Base-by-base conservation (phyloP, 768 basidiomycete species). In the Lactifluus piperatus region DNA sequence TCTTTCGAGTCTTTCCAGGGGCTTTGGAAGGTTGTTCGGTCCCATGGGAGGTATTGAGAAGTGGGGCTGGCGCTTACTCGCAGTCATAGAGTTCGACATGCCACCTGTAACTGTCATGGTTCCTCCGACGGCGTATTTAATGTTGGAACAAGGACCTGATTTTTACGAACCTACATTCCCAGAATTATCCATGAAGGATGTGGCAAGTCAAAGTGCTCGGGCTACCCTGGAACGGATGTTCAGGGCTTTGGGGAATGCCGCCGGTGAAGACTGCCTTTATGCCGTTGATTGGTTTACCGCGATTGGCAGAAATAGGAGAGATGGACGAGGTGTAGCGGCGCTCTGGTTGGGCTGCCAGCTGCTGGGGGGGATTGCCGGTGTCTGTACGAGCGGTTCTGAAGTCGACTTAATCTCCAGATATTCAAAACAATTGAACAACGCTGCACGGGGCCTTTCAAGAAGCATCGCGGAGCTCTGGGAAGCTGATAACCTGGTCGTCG, bases 31-130 rank as follows among this genome's bases (percentile, higher is more conserved):
- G 55, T 76, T 93, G 5, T 77, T 95, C 1, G 93, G 93, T 4
- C 86, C 92, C 1, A 79, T 74, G 0, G 91, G 92, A 6, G 86
- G 88, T 0, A 82, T 97, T 18, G 92, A 97, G 66, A 85, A 85
- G 69, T 98, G 94, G 95, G 90, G 92, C 4, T 93, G 88, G 86
- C 81, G 81, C 49, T 68, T 99, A 4, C 77, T 98, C 29, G 80
- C 82, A 0, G 89, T 87, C n/a, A 73, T 97, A 39, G 85, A 92
- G 64, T 82, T 98, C 57, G 73, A 70, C 3, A 75, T 76, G 62
- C 86, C 79, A n/a, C 71, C 75, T 8, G 70, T 82, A 51, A 71
- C 75, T 6, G 68, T 80, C 11, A 75, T 80, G 14, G 72, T 75
- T 55, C 71, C 76, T 3, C 77, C 83, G 4, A 70, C 75, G 3